Conservation (phyloP, 1,284 basidiomycete genomes). For the Trametes polyzona region DNA sequence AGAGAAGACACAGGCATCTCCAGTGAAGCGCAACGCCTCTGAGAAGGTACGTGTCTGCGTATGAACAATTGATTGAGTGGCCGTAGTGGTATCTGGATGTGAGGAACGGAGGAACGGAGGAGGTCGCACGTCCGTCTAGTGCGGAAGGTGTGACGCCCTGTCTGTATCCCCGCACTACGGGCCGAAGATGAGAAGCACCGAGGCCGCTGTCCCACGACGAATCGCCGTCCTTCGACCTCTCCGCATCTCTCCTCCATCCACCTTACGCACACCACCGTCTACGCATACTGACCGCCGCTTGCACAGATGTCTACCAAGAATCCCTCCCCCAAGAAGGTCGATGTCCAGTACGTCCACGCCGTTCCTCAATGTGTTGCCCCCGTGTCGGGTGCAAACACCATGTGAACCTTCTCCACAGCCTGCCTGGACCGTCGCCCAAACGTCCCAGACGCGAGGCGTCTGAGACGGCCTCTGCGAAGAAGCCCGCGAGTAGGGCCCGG, state of each 20-base stretch:
- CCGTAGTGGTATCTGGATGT: too few species aligned
- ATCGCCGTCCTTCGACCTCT: neutral
- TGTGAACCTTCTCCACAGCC: constrained; percentile 12
- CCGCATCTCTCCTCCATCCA: neutral
- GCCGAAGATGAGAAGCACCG: constrained; percentile 6
- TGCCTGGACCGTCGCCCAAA: constrained; percentile 30
- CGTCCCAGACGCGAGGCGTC: constrained; percentile 14
- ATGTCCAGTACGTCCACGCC: constrained; percentile 43
- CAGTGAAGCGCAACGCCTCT: constrained; percentile 8
- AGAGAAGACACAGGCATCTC: constrained; percentile 3
- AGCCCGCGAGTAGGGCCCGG: constrained; percentile 22
- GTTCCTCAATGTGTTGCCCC: too few species aligned
- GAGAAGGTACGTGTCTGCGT: neutral
- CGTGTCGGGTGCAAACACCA: neutral
- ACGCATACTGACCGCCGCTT: neutral
- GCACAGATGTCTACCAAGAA: constrained; percentile 23
- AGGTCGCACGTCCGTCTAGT: neutral
- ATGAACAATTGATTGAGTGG: too few species aligned
- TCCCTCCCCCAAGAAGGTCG: constrained; percentile 41
- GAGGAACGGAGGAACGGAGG: neutral
- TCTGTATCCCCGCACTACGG: neutral
- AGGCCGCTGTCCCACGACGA: constrained; percentile 5
- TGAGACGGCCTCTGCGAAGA: constrained; percentile 20
- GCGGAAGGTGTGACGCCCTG: too few species aligned
- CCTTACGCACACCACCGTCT: neutral